Percentiles rank a stretch among this genome's conserved stretches.
Conservation (phyloP, 352 stramenopile species). For the Phytophthora palmivora region DNA sequence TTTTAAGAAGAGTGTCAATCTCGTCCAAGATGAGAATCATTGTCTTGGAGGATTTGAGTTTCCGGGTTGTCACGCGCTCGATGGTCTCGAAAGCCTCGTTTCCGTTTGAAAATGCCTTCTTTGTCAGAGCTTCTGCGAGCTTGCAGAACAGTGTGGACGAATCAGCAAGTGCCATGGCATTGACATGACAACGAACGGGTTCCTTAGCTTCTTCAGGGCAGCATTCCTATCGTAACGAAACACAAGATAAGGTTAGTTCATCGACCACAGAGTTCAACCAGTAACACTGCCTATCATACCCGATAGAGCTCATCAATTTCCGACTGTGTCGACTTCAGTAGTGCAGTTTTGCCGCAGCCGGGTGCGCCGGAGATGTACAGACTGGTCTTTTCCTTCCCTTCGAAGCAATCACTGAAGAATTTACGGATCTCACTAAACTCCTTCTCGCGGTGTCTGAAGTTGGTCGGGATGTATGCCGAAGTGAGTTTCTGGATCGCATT, state of each 20-base stretch:
- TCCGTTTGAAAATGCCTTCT: conserved; percentile 46
- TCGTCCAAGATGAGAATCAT: conserved; percentile 85
- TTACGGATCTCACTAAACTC: conserved; percentile 58
- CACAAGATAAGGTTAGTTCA: conserved; percentile 12
- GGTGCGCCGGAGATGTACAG: conserved; percentile 83
- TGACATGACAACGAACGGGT: conserved; percentile 67
- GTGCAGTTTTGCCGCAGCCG: conserved; percentile 80
- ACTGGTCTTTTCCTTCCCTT: conserved; percentile 55
- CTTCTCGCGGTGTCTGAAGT: conserved; percentile 66
- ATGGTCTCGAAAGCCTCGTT: conserved; percentile 75
- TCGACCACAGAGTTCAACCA: background rate
- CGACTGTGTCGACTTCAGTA: conserved; percentile 63
- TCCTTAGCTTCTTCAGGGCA: conserved; percentile 38
- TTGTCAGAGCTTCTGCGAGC: conserved; percentile 62
- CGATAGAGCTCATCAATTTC: conserved; percentile 61
- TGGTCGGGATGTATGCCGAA: conserved; percentile 48
- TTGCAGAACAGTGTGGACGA: conserved; percentile 58
- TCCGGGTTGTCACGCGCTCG: conserved; percentile 53
- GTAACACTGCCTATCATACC: conserved; percentile 35
- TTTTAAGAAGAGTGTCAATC: conserved; percentile 78
- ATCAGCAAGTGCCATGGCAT: conserved; percentile 74
- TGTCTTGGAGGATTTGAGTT: conserved; percentile 56
- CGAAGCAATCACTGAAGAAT: conserved; percentile 72
- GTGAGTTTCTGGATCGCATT: conserved; percentile 61
- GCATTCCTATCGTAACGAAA: conserved; percentile 39